Base-by-base conservation (phyloP, 768 basidiomycete genomes). In the Sarcodon aspratus region DNA sequence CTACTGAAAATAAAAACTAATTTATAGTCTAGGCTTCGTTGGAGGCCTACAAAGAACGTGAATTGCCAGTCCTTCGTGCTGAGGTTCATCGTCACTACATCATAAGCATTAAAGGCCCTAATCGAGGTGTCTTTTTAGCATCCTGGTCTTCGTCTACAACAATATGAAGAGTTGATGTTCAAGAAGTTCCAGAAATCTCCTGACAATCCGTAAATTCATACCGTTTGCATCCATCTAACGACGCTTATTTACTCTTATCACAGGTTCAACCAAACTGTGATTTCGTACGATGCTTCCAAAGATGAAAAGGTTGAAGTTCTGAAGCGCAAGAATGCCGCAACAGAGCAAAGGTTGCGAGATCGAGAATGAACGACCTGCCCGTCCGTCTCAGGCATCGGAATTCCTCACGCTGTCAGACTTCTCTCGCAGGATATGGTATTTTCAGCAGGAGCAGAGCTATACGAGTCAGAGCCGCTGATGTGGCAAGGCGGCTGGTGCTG, bases 111-210 rank as follows among this genome's bases (percentile, higher is more conserved):
- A 34, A 15, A 11, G 40, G 31, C 37, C 6, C 27, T 44, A 36
- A 48, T 42, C 45, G 32, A 47, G 34, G 33, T 10, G 58, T 54
- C 36, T 46, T 34, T 47, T 21, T 55, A 92, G 83, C 88, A 88
- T 61, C 92, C 92, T 44, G 94, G 94, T 6, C 69, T 96, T 53
- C 81, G 94, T 50, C 64, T 94, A 57, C 85, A 94, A 58, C 94
- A 97, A 64, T 94, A 95, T 64, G 84, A 91, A 79, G 93, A 97
- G 51, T 66, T 92, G 45, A 67, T 96, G 44, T 84, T 78, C 77
- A 96, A 95, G 67, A 81, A 90, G 63, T 97, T 97, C 80, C 89
- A 96, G 65, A 97, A 96, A 65, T 83, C 88, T 1, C 89, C 92
- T 0, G 93, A 96, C 53, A 96, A 96, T 65, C 88, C 93, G 92